These are phyloP conservation scores for Verticillium nonalfalfae DNA, from an alignment of 2,329 filamentous ascomycete species.

Conservation along the genomic window DNA sequence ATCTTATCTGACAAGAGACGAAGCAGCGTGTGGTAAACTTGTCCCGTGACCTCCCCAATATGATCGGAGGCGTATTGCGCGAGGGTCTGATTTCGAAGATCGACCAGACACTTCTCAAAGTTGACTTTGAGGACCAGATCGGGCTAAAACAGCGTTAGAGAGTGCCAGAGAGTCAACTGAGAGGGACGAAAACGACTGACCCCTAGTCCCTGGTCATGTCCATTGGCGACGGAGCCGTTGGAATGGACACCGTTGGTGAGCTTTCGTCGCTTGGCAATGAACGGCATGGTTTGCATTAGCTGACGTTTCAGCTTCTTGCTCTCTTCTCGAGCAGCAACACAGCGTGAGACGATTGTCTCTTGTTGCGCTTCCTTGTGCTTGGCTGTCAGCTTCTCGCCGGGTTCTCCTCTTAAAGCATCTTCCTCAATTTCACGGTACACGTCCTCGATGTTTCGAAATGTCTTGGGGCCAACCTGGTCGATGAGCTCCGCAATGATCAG, in stretches of 20 bases:
- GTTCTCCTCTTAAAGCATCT: conserved; percentile 45
- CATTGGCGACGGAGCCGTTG: conserved; percentile 23
- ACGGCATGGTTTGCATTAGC: conserved; percentile 34
- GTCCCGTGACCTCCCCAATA: conserved; percentile 67
- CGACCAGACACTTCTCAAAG: conserved; percentile 76
- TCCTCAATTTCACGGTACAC: conserved; percentile 55
- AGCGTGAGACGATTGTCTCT: conserved; percentile 44
- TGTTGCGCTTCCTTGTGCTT: conserved; percentile 63
- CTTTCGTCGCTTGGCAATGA: conserved; percentile 45
- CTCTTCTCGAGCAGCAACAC: conserved; percentile 48
- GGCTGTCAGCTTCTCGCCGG: conserved; percentile 31
- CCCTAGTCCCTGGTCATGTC: conserved; percentile 41
- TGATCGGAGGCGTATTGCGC: conserved; percentile 64
- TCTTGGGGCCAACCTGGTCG: conserved; percentile 52
- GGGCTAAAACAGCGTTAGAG: conserved; percentile 38
- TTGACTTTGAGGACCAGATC: conserved; percentile 74
- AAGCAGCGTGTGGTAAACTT: conserved; percentile 72
- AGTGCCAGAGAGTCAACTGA: background rate
- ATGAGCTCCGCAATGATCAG: conserved; percentile 62
- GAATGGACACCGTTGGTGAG: conserved; percentile 39
- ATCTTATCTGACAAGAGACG: conserved; percentile 63
- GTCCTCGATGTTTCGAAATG: conserved; percentile 57
- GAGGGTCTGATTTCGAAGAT: conserved; percentile 73
- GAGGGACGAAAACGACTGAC: conserved; percentile 30
- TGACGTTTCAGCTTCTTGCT: conserved; percentile 44